These are phyloP conservation scores for Xylaria venustula DNA, from an alignment of 495 filamentous ascomycete genomes.

Conservation along the genomic window DNA sequence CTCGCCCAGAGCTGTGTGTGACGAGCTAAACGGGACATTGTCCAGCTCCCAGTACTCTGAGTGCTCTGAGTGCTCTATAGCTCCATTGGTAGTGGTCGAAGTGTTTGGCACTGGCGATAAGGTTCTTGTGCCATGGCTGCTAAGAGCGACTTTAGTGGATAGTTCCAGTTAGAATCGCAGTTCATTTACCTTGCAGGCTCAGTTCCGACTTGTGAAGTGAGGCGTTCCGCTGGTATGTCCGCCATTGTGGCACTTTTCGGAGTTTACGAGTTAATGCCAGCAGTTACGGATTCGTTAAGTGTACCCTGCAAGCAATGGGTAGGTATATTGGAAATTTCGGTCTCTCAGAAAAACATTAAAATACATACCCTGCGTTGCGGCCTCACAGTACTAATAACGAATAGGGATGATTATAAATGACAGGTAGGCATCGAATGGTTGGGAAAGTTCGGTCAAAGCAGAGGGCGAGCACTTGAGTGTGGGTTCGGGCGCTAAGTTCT, in stretches of 20 bases:
- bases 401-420: too few species aligned
- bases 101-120: not conserved
- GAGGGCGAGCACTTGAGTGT: too few species aligned
- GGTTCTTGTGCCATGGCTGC: not conserved
- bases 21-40: not conserved
- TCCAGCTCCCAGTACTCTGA: not conserved
- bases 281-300: too few species aligned
- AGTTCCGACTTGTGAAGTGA: not conserved
- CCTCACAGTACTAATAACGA: too few species aligned
- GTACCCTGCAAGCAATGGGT: too few species aligned
- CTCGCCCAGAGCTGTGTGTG: not conserved
- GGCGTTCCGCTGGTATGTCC: not conserved
- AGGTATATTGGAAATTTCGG: too few species aligned
- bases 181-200: not conserved
- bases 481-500: too few species aligned
- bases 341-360: too few species aligned
- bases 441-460: too few species aligned
- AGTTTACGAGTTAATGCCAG: too few species aligned
- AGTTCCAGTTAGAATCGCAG: not conserved
- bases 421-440: too few species aligned
- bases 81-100: not conserved
- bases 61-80: not conserved
- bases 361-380: too few species aligned
- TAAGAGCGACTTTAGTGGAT: not conserved
- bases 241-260: not conserved